Evolutionary conservation across 2,329 filamentous ascomycete genomes (phyloP).

Genomic region (Stylonectria norvegica): DNA sequence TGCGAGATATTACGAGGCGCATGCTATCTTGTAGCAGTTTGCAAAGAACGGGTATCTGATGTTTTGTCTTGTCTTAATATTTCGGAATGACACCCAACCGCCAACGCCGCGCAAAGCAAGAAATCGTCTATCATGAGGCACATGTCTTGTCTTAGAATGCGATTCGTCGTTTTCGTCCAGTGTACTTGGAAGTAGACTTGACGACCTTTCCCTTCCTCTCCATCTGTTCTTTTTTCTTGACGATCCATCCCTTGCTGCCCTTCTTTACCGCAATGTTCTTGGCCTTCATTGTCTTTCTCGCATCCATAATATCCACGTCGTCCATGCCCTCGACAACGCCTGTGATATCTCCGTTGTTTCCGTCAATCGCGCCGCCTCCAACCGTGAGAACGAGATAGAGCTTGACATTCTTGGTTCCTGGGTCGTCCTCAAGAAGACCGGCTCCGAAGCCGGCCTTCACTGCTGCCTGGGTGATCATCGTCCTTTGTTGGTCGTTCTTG

Average conservation of each 20-base stretch:
- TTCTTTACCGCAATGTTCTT: constrained; percentile 63
- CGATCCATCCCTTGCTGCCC: constrained; percentile 79
- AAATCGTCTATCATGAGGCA: constrained; percentile 5
- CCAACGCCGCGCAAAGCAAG: constrained; percentile 33
- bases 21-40: too few species aligned
- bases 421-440: constrained; percentile 90
- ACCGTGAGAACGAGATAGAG: constrained; percentile 94
- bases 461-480: constrained; percentile 87
- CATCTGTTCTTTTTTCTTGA: constrained; percentile 90
- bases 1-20: too few species aligned
- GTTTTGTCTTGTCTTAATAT: background rate
- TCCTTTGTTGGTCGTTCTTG: constrained; percentile 86
- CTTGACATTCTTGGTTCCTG: constrained; percentile 94
- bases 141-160: constrained; percentile 56
- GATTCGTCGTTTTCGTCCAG: constrained; percentile 77
- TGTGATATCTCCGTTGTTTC: constrained; percentile 74
- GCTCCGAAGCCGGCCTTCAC: constrained; percentile 94
- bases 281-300: constrained; percentile 48
- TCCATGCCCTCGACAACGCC: constrained; percentile 88
- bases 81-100: constrained; percentile 5
- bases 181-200: constrained; percentile 89
- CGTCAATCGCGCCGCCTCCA: constrained; percentile 55
- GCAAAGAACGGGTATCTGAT: background rate
- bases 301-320: constrained; percentile 76
- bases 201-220: constrained; percentile 92